phyloP scores from a whole-genome alignment of 1,284 basidiomycete genomes.

The Xerocomus nothofagi region DNA sequence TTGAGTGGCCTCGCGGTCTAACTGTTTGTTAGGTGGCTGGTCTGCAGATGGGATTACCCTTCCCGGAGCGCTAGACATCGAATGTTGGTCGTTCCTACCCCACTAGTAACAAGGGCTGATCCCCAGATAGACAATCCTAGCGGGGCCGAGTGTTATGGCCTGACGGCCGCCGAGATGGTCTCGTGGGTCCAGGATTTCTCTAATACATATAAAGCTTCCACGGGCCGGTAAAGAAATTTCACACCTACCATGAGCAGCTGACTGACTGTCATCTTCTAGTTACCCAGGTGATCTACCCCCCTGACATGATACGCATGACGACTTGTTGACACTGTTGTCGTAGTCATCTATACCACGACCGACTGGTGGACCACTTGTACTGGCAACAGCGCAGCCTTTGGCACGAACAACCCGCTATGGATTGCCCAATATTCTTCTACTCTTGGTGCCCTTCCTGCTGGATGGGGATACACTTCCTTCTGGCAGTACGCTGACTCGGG shows the following conservation, averaged over 20 bases:
- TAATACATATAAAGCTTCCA: constrained; percentile 55
- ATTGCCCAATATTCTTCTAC: constrained; percentile 53
- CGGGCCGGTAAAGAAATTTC: constrained; percentile 41
- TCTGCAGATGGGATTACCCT: constrained; percentile 59
- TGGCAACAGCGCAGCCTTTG: constrained; percentile 53
- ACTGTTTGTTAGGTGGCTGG: constrained; percentile 49
- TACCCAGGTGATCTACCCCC: constrained; percentile 36
- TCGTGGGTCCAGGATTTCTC: constrained; percentile 64
- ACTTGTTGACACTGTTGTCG: background rate
- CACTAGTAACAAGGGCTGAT: background rate
- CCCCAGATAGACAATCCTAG: constrained; percentile 44
- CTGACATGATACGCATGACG: background rate
- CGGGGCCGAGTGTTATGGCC: constrained; percentile 56
- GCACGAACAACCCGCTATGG: constrained; percentile 54
- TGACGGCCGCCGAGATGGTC: constrained; percentile 55
- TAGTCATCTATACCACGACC: constrained; percentile 63
- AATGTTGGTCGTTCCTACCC: constrained; percentile 41
- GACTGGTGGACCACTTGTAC: constrained; percentile 72
- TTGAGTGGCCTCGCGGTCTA: background rate
- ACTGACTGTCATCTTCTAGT: constrained; percentile 23
- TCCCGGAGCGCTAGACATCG: constrained; percentile 65
- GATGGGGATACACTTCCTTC: constrained; percentile 57
- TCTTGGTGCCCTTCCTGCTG: constrained; percentile 54
- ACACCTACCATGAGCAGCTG: background rate
- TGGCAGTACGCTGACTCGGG: constrained; percentile 63